Evolutionary conservation across 164 flowering plant genomes (phyloP).

Genomic region (Cinnamomum chago): DNA sequence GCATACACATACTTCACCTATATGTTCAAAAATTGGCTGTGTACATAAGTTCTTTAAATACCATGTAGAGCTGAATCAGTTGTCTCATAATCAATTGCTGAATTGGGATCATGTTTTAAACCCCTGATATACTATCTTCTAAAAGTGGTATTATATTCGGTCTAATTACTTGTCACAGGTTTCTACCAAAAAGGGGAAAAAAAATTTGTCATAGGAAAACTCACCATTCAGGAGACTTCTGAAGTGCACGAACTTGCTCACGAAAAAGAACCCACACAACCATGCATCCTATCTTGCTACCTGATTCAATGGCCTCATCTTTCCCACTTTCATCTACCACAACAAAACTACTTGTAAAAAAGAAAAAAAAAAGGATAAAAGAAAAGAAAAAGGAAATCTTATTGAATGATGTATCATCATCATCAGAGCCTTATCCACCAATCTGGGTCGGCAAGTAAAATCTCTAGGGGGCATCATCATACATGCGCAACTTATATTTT

Average conservation of each 20-base stretch:
- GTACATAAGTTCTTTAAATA: background rate
- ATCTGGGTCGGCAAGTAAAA: no score
- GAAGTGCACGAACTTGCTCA: constrained; percentile 73
- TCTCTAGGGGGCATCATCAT: no score
- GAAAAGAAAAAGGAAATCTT: background rate
- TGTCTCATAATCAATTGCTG: background rate
- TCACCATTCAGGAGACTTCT: constrained; percentile 74
- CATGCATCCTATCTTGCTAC: constrained; percentile 79
- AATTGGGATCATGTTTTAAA: background rate
- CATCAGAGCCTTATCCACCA: no score
- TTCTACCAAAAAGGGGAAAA: no score
- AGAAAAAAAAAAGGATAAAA: background rate
- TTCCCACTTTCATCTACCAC: constrained; percentile 83
- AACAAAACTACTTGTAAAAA: constrained; percentile 66
- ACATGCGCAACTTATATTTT: no score
- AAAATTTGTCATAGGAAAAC: constrained; percentile 5
- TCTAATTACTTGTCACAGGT: no score
- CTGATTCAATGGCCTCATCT: constrained; percentile 76
- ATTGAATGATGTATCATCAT: background rate
- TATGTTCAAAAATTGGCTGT: background rate
- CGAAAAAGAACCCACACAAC: constrained; percentile 73
- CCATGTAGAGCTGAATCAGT: background rate
- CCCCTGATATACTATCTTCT: no score
- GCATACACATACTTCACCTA: background rate
- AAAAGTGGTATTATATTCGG: no score